A percentile compares a stretch with the other conserved stretches of the same genome.
Conservation (phyloP, 257 asterid genomes). For the Buddleja alternifolia region DNA sequence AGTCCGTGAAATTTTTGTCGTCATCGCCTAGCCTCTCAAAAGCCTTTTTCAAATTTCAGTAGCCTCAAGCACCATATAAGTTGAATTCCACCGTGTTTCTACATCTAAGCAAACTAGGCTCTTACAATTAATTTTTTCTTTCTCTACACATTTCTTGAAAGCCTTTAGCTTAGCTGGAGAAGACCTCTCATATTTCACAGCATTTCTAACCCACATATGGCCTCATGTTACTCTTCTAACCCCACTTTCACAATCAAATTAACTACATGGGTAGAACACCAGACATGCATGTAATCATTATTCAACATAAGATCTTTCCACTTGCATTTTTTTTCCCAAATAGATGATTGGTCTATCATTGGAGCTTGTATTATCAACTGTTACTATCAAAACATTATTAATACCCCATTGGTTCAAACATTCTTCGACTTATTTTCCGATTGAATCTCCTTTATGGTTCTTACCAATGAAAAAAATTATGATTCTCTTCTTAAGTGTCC, state of each 20-base stretch:
- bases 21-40: too few relatives aligned
- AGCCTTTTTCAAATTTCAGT: too few relatives aligned
- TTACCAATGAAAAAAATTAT: too few relatives aligned
- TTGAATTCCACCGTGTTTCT: too few relatives aligned
- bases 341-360: not conserved
- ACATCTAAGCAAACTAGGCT: too few relatives aligned
- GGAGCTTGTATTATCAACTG: slow-evolving; percentile 6
- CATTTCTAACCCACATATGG: not conserved
- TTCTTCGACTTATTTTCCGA: not conserved
- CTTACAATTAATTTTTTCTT: too few relatives aligned
- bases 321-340: slow-evolving; percentile 7
- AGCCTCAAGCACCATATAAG: too few relatives aligned
- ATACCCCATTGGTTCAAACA: not conserved
- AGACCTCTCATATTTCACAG: not conserved
- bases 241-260: not conserved
- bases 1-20: not conserved
- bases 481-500: too few relatives aligned
- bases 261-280: not conserved
- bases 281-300: not conserved
- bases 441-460: too few relatives aligned
- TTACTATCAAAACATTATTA: not conserved
- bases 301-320: not conserved
- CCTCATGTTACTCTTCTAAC: slow-evolving; percentile 8
- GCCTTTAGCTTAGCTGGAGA: not conserved
- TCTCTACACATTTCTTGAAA: not conserved